phyloP scores from a whole-genome alignment of 306 rosid genomes.

The Senna tora region DNA sequence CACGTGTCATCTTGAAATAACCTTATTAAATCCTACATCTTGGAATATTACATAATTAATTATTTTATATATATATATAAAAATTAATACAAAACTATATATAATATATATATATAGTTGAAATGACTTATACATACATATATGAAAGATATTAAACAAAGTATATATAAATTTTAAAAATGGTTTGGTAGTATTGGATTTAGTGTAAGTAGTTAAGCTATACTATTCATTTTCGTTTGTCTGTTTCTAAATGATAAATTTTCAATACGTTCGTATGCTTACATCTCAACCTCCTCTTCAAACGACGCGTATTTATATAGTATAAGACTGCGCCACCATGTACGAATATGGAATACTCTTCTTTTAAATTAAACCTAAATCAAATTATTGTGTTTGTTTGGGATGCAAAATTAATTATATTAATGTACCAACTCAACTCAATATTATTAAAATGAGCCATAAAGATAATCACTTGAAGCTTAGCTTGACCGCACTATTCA shows the following conservation, averaged over 20 bases:
- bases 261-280: not conserved
- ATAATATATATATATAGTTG: too few species aligned
- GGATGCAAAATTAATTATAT: not conserved
- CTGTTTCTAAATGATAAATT: not conserved
- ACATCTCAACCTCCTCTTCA: conserved; percentile 13
- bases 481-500: conserved; percentile 47
- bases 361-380: not conserved
- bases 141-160: too few species aligned
- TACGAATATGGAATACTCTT: conserved; percentile 9
- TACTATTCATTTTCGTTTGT: not conserved
- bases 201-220: not conserved
- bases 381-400: conserved; percentile 3
- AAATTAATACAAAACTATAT: too few species aligned
- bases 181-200: not conserved
- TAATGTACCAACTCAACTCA: conserved; percentile 38
- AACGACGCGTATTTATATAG: not conserved
- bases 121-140: too few species aligned
- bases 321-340: not conserved
- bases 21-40: not conserved
- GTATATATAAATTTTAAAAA: too few species aligned
- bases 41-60: not conserved
- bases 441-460: conserved; percentile 12
- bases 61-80: too few species aligned
- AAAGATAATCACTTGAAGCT: conserved; percentile 19
- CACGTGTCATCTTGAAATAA: not conserved